Conservation (phyloP, 306 rosid species). For the Dryas alaskensis region DNA sequence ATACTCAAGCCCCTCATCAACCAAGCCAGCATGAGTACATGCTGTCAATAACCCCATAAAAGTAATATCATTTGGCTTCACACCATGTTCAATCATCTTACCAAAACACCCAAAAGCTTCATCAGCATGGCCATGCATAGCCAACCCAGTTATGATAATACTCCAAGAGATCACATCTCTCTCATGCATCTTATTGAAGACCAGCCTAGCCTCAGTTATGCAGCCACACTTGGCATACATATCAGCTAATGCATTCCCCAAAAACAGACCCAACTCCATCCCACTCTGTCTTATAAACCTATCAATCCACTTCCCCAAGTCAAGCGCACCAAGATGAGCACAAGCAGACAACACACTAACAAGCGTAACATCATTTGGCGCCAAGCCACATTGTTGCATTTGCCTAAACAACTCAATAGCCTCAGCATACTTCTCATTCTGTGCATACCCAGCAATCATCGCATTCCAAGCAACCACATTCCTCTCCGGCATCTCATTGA, state of each 20-base stretch:
- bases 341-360: constrained; percentile 39
- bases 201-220: constrained; percentile 29
- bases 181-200: constrained; percentile 31
- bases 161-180: constrained; percentile 44
- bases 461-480: constrained; percentile 42
- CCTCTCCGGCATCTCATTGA: constrained; percentile 33
- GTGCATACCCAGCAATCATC: constrained; percentile 35
- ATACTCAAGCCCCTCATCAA: constrained; percentile 32
- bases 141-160: constrained; percentile 39
- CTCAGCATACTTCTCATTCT: constrained; percentile 37
- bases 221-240: constrained; percentile 45
- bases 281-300: constrained; percentile 25
- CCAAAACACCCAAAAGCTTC: constrained; percentile 32
- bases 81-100: constrained; percentile 28
- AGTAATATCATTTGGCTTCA: constrained; percentile 36
- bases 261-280: constrained; percentile 26
- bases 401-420: constrained; percentile 34
- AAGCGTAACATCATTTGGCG: constrained; percentile 32
- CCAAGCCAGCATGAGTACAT: constrained; percentile 40
- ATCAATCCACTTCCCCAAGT: constrained; percentile 40
- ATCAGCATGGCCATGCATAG: constrained; percentile 39
- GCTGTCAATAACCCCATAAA: constrained; percentile 42
- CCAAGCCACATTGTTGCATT: constrained; percentile 29
- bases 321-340: constrained; percentile 45
- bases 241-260: constrained; percentile 41